phyloP scores from a whole-genome alignment of 1,139 yeast genomes.

The Pichia sp. region DNA sequence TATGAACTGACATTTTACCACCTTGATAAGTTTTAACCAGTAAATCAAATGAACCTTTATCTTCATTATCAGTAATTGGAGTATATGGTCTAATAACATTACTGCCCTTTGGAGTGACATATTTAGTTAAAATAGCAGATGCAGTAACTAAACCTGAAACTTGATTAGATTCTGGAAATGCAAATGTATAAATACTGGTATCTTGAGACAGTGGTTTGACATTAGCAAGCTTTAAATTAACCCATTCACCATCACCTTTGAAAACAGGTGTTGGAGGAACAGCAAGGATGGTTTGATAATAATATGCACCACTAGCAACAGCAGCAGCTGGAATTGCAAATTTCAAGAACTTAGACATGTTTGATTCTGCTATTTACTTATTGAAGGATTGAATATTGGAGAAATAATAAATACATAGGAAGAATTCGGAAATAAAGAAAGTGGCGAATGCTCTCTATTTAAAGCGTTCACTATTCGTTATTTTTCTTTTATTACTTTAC shows the following conservation, averaged over 20 bases:
- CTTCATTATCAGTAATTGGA: conserved; percentile 68
- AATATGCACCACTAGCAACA: conserved; percentile 46
- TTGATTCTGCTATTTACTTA: neutral
- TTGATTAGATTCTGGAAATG: conserved; percentile 60
- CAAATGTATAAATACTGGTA: conserved; percentile 66
- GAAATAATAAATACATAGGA: neutral
- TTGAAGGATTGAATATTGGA: neutral
- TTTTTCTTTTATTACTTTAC: too few species aligned
- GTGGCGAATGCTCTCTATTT: too few species aligned
- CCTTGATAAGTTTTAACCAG: conserved; percentile 77
- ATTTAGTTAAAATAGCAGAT: conserved; percentile 75
- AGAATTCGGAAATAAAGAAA: neutral
- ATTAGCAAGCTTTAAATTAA: conserved; percentile 66
- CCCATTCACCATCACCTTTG: conserved; percentile 70
- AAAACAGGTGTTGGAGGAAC: conserved; percentile 40
- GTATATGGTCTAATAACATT: conserved; percentile 96
- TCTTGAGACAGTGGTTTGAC: conserved; percentile 53
- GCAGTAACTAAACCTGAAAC: conserved; percentile 78
- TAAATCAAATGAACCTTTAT: conserved; percentile 71
- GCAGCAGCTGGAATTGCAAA: conserved; percentile 42
- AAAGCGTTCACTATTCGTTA: too few species aligned
- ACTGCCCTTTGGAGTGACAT: conserved; percentile 75
- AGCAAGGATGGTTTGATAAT: conserved; percentile 29
- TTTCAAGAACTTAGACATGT: conserved; percentile 21
- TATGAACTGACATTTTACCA: conserved; percentile 81